phyloP scores from a whole-genome alignment of 352 stramenopile species.

The Globisporangium cylindrosporum region DNA sequence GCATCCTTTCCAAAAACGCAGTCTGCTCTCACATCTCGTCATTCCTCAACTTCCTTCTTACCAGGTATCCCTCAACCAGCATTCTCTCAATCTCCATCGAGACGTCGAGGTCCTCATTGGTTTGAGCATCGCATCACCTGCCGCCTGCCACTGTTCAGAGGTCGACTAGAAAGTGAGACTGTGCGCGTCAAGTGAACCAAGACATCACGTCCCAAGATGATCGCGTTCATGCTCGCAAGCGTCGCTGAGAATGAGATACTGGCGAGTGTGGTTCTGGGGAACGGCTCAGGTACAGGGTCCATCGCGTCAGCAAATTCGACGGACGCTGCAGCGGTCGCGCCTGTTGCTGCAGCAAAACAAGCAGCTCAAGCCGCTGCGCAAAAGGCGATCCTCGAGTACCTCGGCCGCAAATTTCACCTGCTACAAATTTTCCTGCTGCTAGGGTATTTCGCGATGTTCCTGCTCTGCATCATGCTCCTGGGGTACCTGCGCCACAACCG shows the following conservation, averaged over 20 bases:
- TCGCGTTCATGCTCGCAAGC: constrained; percentile 5
- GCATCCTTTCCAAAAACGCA: too few species aligned
- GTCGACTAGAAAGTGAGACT: neutral
- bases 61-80: neutral
- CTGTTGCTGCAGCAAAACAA: neutral
- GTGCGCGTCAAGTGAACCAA: neutral
- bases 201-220: constrained; percentile 2
- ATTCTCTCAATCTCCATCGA: neutral
- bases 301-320: neutral
- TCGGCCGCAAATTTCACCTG: constrained; percentile 11
- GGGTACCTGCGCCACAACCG: constrained; percentile 47
- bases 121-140: neutral
- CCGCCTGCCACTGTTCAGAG: neutral
- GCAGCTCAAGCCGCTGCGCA: neutral
- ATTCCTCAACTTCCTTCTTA: constrained; percentile 2
- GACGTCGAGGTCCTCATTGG: neutral
- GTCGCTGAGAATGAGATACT: neutral
- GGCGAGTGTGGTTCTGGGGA: neutral
- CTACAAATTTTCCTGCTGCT: constrained; percentile 8
- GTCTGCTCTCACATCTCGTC: neutral
- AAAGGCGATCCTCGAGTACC: constrained; percentile 7
- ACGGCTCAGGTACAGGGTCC: neutral
- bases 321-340: neutral
- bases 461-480: constrained; percentile 22
- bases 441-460: constrained; percentile 6